phyloP scores from a whole-genome alignment of 2,329 filamentous ascomycete genomes.

The Ilyonectria sp. region DNA sequence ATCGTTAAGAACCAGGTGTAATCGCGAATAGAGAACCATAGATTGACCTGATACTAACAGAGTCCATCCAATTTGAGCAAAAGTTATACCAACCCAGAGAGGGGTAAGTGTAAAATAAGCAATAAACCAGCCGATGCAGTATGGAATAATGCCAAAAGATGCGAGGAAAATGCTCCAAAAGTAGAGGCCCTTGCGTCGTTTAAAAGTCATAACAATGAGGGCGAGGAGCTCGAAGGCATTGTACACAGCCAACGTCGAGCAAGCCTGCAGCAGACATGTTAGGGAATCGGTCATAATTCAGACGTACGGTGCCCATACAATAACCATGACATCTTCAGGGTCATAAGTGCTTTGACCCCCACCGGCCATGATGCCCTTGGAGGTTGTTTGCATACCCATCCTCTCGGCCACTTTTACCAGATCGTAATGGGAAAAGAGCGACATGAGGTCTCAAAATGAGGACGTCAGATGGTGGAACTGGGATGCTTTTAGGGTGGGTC shows the following conservation, averaged over 20 bases:
- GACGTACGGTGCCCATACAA: slow-evolving; percentile 17
- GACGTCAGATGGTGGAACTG: too few relatives aligned
- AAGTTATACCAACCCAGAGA: slow-evolving; percentile 29
- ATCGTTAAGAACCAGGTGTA: slow-evolving; percentile 72
- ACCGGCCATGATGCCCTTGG: too few relatives aligned
- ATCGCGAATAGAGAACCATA: slow-evolving; percentile 72
- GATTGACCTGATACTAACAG: slow-evolving; percentile 73
- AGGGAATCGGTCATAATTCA: neutral
- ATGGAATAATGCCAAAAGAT: slow-evolving; percentile 48
- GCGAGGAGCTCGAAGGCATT: slow-evolving; percentile 50
- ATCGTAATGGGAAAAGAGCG: neutral
- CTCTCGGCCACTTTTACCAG: neutral
- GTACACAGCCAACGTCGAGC: slow-evolving; percentile 22
- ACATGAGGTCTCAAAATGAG: too few relatives aligned
- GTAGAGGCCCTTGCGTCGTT: slow-evolving; percentile 48
- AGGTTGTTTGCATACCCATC: too few relatives aligned
- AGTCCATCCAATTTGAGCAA: slow-evolving; percentile 46
- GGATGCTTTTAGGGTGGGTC: too few relatives aligned
- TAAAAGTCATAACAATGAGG: slow-evolving; percentile 50
- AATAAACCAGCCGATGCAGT: slow-evolving; percentile 62
- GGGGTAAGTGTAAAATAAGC: slow-evolving; percentile 48
- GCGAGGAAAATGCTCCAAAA: slow-evolving; percentile 54
- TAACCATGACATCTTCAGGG: slow-evolving; percentile 27
- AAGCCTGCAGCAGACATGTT: neutral
- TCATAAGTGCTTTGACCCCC: slow-evolving; percentile 13